Conservation (phyloP, 495 filamentous ascomycete genomes). For the Saxophila tyrrhenica region DNA sequence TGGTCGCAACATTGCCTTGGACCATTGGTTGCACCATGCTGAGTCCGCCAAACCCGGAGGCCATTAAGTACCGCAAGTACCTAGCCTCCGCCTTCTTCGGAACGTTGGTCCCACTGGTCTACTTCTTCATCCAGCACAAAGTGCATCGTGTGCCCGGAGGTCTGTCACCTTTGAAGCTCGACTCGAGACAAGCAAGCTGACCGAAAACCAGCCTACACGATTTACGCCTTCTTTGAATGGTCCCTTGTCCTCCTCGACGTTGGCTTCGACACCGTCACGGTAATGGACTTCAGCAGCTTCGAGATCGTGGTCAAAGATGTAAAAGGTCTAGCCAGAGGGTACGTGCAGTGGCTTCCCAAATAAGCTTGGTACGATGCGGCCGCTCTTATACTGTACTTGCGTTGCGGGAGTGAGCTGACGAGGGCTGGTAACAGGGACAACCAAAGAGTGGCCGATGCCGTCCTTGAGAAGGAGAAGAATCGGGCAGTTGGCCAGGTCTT, state of each 20-base stretch:
- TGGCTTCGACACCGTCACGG: slow-evolving; percentile 90
- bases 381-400: background rate
- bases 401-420: slow-evolving; percentile 6
- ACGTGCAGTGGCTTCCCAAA: slow-evolving; percentile 94
- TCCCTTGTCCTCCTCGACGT: slow-evolving; percentile 89
- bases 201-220: too few species aligned
- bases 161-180: slow-evolving; percentile 38
- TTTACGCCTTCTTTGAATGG: slow-evolving; percentile 97
- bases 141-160: slow-evolving; percentile 90
- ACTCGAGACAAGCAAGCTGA: too few species aligned
- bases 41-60: slow-evolving; percentile 72
- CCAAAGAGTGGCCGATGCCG: slow-evolving; percentile 54
- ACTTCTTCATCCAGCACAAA: slow-evolving; percentile 99
- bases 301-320: slow-evolving; percentile 83
- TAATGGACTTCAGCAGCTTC: slow-evolving; percentile 84
- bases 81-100: slow-evolving; percentile 80
- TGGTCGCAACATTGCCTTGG: slow-evolving; percentile 92
- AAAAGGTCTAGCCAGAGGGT: slow-evolving; percentile 92
- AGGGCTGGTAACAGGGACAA: slow-evolving; percentile 38
- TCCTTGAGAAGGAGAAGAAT: slow-evolving; percentile 86
- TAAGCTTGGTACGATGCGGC: slow-evolving; percentile 40
- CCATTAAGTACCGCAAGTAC: slow-evolving; percentile 82
- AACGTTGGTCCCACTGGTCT: slow-evolving; percentile 78
- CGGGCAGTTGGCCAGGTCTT: slow-evolving; percentile 62
- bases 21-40: slow-evolving; percentile 80